Evolutionary conservation across 2,329 filamentous ascomycete species (phyloP).

Genomic region (Exophiala mesophila): DNA sequence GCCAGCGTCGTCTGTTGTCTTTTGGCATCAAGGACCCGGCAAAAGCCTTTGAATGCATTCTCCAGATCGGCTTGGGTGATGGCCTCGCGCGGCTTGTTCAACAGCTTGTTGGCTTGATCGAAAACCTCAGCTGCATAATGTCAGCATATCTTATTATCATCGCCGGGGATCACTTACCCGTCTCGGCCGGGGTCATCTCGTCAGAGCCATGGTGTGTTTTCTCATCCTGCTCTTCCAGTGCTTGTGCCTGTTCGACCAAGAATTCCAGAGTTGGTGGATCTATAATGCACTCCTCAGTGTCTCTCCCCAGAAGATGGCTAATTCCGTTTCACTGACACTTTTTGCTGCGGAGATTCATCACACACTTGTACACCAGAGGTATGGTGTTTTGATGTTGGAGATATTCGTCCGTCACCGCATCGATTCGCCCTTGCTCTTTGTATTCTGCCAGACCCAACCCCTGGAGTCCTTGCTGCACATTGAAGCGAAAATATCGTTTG

Average conservation of each 20-base stretch:
- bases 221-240: constrained; percentile 5
- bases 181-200: constrained; percentile 7
- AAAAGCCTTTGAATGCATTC: constrained; percentile 11
- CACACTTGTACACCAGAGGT: background rate
- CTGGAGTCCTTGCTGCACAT: constrained; percentile 34
- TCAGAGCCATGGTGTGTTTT: background rate
- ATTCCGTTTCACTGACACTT: background rate
- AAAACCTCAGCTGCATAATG: constrained; percentile 11
- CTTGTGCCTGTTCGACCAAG: constrained; percentile 5
- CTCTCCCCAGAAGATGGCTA: background rate
- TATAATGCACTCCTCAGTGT: background rate
- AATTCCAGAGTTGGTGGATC: constrained; percentile 8
- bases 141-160: too few relatives aligned
- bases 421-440: constrained; percentile 20
- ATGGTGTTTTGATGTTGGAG: constrained; percentile 5
- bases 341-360: constrained; percentile 1
- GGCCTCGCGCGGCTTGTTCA: background rate
- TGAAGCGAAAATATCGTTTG: constrained; percentile 35
- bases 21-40: constrained; percentile 5
- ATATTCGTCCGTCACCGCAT: constrained; percentile 26
- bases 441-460: constrained; percentile 32
- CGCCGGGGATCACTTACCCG: too few relatives aligned
- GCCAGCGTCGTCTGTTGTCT: constrained; percentile 2
- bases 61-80: constrained; percentile 7
- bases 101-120: constrained; percentile 4